phyloP scores from a whole-genome alignment of 371 early-diverging fungal genomes.

The Mucor ambiguus region DNA sequence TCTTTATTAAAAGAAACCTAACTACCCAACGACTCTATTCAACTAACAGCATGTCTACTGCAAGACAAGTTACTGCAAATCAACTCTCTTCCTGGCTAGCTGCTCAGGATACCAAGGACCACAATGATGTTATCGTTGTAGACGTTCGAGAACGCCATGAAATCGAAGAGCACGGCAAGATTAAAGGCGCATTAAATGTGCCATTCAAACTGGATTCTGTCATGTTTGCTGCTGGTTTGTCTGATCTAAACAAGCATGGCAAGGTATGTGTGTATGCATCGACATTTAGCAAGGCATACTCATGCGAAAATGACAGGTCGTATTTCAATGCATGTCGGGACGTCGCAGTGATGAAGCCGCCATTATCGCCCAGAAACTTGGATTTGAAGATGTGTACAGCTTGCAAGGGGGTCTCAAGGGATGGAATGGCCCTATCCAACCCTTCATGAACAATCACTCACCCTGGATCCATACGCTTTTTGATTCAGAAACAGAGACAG shows the following conservation, averaged over 20 bases:
- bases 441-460: slow-evolving; percentile 47
- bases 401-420: slow-evolving; percentile 39
- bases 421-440: slow-evolving; percentile 40
- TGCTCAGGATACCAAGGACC: neutral
- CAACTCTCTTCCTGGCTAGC: slow-evolving; percentile 11
- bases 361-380: slow-evolving; percentile 28
- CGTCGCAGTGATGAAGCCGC: slow-evolving; percentile 42
- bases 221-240: slow-evolving; percentile 23
- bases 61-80: neutral
- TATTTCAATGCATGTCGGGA: slow-evolving; percentile 49
- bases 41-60: neutral
- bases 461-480: slow-evolving; percentile 50
- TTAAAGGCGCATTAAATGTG: slow-evolving; percentile 27
- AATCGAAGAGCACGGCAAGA: slow-evolving; percentile 32
- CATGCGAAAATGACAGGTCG: slow-evolving; percentile 18
- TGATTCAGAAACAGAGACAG: slow-evolving; percentile 48
- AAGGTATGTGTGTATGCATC: slow-evolving; percentile 15
- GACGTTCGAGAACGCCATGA: slow-evolving; percentile 35
- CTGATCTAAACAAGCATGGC: slow-evolving; percentile 29
- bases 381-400: slow-evolving; percentile 37
- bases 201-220: slow-evolving; percentile 18
- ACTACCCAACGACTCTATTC: neutral
- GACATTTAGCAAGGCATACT: neutral
- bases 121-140: slow-evolving; percentile 14
- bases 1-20: neutral